Percentiles rank a stretch among this genome's conserved stretches.
phyloP scores from a whole-genome alignment of 2,329 filamentous ascomycete genomes.

The Thermoascus crustaceus region DNA sequence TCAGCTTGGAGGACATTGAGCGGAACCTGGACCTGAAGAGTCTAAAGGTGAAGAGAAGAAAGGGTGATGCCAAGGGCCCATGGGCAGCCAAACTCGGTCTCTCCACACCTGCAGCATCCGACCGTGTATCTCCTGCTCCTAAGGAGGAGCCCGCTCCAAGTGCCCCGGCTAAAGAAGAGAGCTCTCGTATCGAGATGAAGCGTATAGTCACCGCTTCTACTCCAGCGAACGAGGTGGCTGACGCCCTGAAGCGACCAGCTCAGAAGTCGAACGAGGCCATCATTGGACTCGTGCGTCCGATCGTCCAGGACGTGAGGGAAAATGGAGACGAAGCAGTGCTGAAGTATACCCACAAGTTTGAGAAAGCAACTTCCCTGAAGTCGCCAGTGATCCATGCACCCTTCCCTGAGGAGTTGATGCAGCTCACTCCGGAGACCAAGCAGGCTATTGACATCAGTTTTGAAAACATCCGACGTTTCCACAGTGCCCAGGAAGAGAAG shows the following conservation, averaged over 20 bases:
- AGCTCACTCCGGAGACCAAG: constrained; percentile 72
- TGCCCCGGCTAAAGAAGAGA: constrained; percentile 45
- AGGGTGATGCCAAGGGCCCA: constrained; percentile 87
- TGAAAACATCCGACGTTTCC: constrained; percentile 91
- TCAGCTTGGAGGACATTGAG: constrained; percentile 82
- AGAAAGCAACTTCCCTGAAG: constrained; percentile 84
- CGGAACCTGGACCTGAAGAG: constrained; percentile 89
- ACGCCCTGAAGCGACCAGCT: constrained; percentile 76
- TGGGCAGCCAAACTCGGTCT: constrained; percentile 81
- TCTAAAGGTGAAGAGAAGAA: constrained; percentile 86
- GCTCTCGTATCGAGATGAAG: constrained; percentile 70
- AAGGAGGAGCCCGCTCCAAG: constrained; percentile 40
- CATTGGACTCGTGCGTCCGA: constrained; percentile 80
- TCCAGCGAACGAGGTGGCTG: constrained; percentile 56
- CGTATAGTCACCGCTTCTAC: constrained; percentile 63
- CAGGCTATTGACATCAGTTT: constrained; percentile 90
- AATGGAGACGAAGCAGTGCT: constrained; percentile 83
- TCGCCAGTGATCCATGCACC: constrained; percentile 85
- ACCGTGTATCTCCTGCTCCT: constrained; percentile 24
- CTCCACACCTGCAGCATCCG: constrained; percentile 24
- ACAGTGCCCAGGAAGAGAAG: constrained; percentile 79
- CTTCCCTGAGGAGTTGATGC: constrained; percentile 78
- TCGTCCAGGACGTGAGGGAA: constrained; percentile 76
- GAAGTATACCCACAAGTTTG: constrained; percentile 94
- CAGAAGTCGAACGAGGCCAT: constrained; percentile 94